Conservation (phyloP, 805 yeast species). For the Saccharomycopsis fodiens region DNA sequence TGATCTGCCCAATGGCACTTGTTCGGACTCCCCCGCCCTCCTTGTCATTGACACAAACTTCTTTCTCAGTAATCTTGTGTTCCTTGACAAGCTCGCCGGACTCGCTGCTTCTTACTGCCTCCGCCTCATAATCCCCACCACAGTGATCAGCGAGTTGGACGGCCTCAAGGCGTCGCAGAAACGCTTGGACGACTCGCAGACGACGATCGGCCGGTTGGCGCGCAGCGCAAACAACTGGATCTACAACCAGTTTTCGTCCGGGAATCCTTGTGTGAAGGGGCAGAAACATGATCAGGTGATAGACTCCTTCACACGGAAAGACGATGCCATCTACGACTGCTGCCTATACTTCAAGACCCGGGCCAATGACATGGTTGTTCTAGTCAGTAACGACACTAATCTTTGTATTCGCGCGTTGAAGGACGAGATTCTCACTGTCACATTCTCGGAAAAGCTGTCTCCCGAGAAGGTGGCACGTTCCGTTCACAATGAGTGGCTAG, state of each 20-base stretch:
- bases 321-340: constrained; percentile 83
- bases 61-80: constrained; percentile 55
- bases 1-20: background rate
- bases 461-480: constrained; percentile 36
- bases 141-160: constrained; percentile 74
- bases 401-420: constrained; percentile 70
- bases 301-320: constrained; percentile 43
- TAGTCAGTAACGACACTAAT: constrained; percentile 78
- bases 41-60: constrained; percentile 82
- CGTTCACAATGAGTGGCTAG: constrained; percentile 29
- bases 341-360: constrained; percentile 51
- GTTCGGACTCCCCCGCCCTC: constrained; percentile 1
- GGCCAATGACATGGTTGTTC: constrained; percentile 39
- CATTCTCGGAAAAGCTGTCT: constrained; percentile 38
- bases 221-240: constrained; percentile 78
- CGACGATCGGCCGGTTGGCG: constrained; percentile 48
- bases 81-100: constrained; percentile 45
- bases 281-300: constrained; percentile 53
- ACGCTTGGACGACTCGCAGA: constrained; percentile 16
- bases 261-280: constrained; percentile 46
- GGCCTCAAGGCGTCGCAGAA: constrained; percentile 51
- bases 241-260: constrained; percentile 47
- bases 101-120: constrained; percentile 37
- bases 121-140: constrained; percentile 56
- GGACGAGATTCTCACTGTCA: constrained; percentile 58